Evolutionary conservation across 495 filamentous ascomycete species (phyloP).

Genomic region (Cudoniella acicularis): DNA sequence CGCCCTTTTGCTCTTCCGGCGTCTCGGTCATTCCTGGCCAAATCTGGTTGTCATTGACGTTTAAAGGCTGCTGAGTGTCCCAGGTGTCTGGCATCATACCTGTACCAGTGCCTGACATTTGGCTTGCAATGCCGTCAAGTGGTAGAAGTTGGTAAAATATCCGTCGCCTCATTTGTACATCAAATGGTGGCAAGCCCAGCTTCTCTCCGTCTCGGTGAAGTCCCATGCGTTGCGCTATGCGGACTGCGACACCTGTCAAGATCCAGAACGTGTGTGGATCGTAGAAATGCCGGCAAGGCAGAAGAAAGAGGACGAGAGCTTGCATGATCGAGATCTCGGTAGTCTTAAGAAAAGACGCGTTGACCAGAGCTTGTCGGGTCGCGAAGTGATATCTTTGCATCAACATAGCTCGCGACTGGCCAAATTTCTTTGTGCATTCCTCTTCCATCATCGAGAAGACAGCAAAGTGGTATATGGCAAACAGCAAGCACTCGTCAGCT

Average conservation of each 20-base stretch:
- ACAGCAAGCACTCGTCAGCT: slow-evolving; percentile 35
- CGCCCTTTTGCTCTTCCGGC: neutral
- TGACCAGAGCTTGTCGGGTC: slow-evolving; percentile 68
- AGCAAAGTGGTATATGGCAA: slow-evolving; percentile 73
- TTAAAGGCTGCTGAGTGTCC: slow-evolving; percentile 58
- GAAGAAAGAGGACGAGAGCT: slow-evolving; percentile 68
- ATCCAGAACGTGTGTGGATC: slow-evolving; percentile 47
- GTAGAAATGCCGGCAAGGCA: slow-evolving; percentile 28
- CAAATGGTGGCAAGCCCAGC: slow-evolving; percentile 68
- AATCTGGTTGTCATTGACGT: slow-evolving; percentile 77
- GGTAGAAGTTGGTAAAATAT: slow-evolving; percentile 80
- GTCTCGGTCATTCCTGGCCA: slow-evolving; percentile 43
- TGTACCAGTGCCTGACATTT: slow-evolving; percentile 78
- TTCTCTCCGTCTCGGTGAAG: slow-evolving; percentile 73
- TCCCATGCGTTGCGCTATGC: slow-evolving; percentile 76
- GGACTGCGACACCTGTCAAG: slow-evolving; percentile 64
- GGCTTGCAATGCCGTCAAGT: slow-evolving; percentile 69
- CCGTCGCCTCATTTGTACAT: slow-evolving; percentile 78
- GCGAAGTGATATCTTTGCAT: slow-evolving; percentile 69
- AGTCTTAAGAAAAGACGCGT: slow-evolving; percentile 67
- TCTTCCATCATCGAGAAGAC: slow-evolving; percentile 61
- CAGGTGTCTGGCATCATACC: slow-evolving; percentile 76
- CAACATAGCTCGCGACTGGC: slow-evolving; percentile 46
- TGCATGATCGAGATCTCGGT: slow-evolving; percentile 72
- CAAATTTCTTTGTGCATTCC: slow-evolving; percentile 50